Conservation (phyloP, 805 yeast species). For the Wickerhamomyces pijperi region DNA sequence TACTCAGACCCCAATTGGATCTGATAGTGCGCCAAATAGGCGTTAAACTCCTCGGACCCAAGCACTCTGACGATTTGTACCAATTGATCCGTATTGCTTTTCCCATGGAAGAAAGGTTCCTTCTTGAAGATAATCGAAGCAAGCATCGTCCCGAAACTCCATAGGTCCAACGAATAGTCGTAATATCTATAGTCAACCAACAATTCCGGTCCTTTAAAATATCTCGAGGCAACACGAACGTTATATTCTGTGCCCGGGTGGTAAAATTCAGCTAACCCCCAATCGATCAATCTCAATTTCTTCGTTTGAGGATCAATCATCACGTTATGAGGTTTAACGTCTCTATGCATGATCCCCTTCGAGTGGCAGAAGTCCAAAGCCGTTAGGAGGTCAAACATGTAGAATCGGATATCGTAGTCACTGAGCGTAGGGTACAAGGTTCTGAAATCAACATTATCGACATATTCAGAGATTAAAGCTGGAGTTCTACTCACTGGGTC, state of each 20-base stretch:
- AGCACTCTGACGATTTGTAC: slow-evolving; percentile 82
- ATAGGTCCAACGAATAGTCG: slow-evolving; percentile 80
- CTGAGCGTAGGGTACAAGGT: slow-evolving; percentile 73
- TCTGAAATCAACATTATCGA: slow-evolving; percentile 79
- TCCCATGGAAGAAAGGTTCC: slow-evolving; percentile 90
- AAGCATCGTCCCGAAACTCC: slow-evolving; percentile 89
- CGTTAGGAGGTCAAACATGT: slow-evolving; percentile 69
- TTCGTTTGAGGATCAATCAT: slow-evolving; percentile 74
- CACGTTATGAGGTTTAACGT: slow-evolving; percentile 87
- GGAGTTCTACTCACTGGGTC: slow-evolving; percentile 83
- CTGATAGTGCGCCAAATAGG: slow-evolving; percentile 58
- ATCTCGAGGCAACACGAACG: slow-evolving; percentile 85
- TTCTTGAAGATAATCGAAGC: slow-evolving; percentile 82
- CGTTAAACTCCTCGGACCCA: slow-evolving; percentile 68
- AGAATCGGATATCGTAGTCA: slow-evolving; percentile 65
- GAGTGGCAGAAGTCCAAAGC: slow-evolving; percentile 87
- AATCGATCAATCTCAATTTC: slow-evolving; percentile 69
- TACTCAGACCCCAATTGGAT: slow-evolving; percentile 66
- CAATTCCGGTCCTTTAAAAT: slow-evolving; percentile 87
- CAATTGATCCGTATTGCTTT: slow-evolving; percentile 82
- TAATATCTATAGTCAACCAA: slow-evolving; percentile 73
- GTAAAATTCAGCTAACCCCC: slow-evolving; percentile 93
- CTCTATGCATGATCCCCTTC: slow-evolving; percentile 92
- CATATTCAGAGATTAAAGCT: slow-evolving; percentile 75
- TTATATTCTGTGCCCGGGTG: slow-evolving; percentile 85